Percentiles rank a stretch among this genome's conserved stretches.
These are phyloP conservation scores for Peziza echinospora DNA, from an alignment of 495 filamentous ascomycete genomes.

Conservation along the genomic window DNA sequence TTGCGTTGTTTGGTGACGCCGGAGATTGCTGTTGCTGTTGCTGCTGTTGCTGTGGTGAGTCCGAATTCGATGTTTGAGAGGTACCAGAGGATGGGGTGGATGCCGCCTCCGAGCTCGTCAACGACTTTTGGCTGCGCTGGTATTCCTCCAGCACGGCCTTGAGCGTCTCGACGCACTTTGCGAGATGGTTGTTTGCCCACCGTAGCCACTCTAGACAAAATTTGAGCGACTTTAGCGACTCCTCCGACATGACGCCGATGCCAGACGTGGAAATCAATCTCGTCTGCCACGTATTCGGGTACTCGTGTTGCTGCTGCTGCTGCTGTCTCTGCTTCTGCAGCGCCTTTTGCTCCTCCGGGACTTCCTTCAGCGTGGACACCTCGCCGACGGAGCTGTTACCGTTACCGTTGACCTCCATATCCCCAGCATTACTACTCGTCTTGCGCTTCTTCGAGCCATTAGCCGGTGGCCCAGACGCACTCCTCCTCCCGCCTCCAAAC, in stretches of 20 bases:
- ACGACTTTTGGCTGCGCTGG: slow-evolving; percentile 27
- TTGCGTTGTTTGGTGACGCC: slow-evolving; percentile 13
- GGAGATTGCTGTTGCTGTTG: no score
- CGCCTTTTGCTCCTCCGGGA: slow-evolving; percentile 26
- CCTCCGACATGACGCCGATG: slow-evolving; percentile 66
- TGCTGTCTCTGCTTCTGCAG: slow-evolving; percentile 39
- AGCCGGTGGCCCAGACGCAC: slow-evolving; percentile 29
- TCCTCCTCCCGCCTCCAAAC: neutral
- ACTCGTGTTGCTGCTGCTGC: slow-evolving; percentile 2
- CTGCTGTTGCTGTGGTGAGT: no score
- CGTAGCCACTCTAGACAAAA: slow-evolving; percentile 58
- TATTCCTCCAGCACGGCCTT: slow-evolving; percentile 53
- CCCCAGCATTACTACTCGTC: slow-evolving; percentile 17
- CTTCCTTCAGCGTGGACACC: slow-evolving; percentile 9
- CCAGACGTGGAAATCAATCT: slow-evolving; percentile 65
- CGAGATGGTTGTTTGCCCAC: slow-evolving; percentile 53
- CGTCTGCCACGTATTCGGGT: slow-evolving; percentile 62
- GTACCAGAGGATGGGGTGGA: slow-evolving; percentile 9
- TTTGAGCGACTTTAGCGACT: slow-evolving; percentile 52
- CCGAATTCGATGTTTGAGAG: neutral
- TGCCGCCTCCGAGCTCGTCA: slow-evolving; percentile 9
- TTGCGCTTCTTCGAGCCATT: slow-evolving; percentile 28
- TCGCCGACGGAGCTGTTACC: slow-evolving; percentile 16
- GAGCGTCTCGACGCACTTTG: slow-evolving; percentile 43
- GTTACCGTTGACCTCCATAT: slow-evolving; percentile 16